Evolutionary conservation across 2,329 filamentous ascomycete species (phyloP).

Genomic region (Penicillium olsonii): DNA sequence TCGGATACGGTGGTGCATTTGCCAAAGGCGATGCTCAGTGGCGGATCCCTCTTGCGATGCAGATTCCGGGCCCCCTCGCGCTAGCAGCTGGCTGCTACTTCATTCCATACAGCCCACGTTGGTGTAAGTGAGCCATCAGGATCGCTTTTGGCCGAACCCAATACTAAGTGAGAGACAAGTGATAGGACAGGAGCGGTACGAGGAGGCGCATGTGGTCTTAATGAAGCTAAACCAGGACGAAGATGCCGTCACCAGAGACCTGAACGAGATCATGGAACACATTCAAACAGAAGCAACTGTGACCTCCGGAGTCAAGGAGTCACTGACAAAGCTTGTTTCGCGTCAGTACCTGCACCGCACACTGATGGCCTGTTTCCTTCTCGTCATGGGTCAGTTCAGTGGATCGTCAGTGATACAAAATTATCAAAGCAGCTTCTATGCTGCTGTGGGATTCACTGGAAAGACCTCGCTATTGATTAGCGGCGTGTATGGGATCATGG

Average conservation of each 20-base stretch:
- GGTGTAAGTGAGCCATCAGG: no score
- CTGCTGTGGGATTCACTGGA: slow-evolving; percentile 35
- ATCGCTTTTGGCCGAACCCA: no score
- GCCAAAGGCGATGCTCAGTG: slow-evolving; percentile 17
- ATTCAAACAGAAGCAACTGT: no score
- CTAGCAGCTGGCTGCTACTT: slow-evolving; percentile 17
- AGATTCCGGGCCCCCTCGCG: slow-evolving; percentile 15
- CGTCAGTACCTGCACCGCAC: slow-evolving; percentile 31
- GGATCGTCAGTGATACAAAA: slow-evolving; percentile 42
- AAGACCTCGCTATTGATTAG: slow-evolving; percentile 36
- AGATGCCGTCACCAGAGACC: no score
- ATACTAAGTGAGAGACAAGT: no score
- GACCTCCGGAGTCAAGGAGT: not conserved
- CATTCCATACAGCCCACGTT: slow-evolving; percentile 7
- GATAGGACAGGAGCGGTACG: no score
- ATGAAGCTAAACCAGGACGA: no score
- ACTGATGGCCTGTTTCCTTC: slow-evolving; percentile 34
- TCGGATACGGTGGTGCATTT: slow-evolving; percentile 36
- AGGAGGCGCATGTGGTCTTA: no score
- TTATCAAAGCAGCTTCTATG: slow-evolving; percentile 41
- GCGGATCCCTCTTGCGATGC: slow-evolving; percentile 20
- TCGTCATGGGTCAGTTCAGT: slow-evolving; percentile 37
- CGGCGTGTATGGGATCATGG: slow-evolving; percentile 42
- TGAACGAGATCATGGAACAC: no score
- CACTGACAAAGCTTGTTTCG: slow-evolving; percentile 15